Conservation (phyloP, 352 stramenopile species). For the Phytophthora gonapodyides region DNA sequence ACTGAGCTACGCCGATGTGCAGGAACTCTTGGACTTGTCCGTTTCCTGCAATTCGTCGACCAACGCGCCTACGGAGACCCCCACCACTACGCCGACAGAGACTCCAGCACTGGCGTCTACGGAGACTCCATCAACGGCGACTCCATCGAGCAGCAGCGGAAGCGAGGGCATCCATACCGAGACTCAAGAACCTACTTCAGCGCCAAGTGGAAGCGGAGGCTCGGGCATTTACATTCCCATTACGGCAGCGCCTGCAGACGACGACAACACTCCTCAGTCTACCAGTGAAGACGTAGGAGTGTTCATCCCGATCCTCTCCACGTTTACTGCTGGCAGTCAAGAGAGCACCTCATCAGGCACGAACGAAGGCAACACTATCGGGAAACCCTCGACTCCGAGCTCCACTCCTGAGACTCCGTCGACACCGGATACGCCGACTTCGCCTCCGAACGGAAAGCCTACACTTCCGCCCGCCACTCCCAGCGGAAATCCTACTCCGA, state of each 20-base stretch:
- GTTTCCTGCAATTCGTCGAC: constrained; percentile 10
- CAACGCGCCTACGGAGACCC: not conserved
- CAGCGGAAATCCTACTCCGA: not conserved
- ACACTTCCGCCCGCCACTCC: not conserved
- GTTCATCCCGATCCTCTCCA: too few relatives aligned
- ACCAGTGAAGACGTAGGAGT: too few relatives aligned
- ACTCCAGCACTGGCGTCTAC: not conserved
- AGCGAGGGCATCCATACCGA: not conserved
- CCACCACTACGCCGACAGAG: too few relatives aligned
- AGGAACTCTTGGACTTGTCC: constrained; percentile 22
- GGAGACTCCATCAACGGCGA: not conserved
- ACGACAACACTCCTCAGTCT: not conserved
- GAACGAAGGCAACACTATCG: too few relatives aligned
- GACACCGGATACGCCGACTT: too few relatives aligned
- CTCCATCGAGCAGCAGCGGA: not conserved
- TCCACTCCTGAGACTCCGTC: not conserved
- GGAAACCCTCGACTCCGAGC: not conserved
- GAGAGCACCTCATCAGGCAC: too few relatives aligned
- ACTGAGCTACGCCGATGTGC: constrained; percentile 35
- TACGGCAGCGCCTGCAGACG: not conserved
- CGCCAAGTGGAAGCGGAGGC: not conserved
- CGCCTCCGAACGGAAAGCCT: constrained; percentile 2
- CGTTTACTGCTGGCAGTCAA: too few relatives aligned
- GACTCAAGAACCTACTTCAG: not conserved
- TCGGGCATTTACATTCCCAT: not conserved